A percentile compares a stretch with the other conserved stretches of the same genome.
Conservation (phyloP, 2,329 filamentous ascomycete species). For the Zymoseptoria tritici region DNA sequence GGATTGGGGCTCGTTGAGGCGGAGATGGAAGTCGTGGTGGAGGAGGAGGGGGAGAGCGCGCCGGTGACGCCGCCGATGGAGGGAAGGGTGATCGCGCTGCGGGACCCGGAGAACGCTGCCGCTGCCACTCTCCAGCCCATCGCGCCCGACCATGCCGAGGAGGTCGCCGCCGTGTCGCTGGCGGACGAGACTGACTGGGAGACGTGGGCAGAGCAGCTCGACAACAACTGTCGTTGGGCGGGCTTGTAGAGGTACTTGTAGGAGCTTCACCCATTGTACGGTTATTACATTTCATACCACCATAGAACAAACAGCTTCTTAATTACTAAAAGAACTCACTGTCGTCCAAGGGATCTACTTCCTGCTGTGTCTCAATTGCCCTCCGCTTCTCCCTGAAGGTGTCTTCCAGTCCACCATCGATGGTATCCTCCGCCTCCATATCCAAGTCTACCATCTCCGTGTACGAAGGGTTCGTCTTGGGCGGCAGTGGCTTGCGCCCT, state of each 20-base stretch:
- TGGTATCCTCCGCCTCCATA: constrained; percentile 21
- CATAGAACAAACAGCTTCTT: no score
- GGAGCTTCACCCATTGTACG: not conserved
- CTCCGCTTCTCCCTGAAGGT: constrained; percentile 35
- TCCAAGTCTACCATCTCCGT: constrained; percentile 27
- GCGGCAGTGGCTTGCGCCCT: constrained; percentile 37
- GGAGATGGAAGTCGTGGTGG: not conserved
- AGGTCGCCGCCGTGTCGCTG: not conserved
- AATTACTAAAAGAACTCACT: constrained; percentile 27
- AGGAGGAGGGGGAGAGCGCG: not conserved
- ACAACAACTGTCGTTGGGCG: no score
- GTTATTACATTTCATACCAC: not conserved
- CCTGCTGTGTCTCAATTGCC: constrained; percentile 3
- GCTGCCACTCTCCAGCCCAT: not conserved
- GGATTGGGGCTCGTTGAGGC: no score
- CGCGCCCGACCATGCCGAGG: not conserved
- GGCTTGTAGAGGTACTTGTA: no score
- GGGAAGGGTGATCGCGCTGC: not conserved
- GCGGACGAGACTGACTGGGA: not conserved
- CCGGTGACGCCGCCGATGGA: not conserved
- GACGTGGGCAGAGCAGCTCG: no score
- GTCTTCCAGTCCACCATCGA: constrained; percentile 34
- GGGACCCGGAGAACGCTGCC: not conserved
- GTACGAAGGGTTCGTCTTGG: constrained; percentile 24
- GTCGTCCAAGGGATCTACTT: constrained; percentile 28